Evolutionary conservation across 164 flowering plant genomes (phyloP).

Genomic region (Magnolia changhungtana): DNA sequence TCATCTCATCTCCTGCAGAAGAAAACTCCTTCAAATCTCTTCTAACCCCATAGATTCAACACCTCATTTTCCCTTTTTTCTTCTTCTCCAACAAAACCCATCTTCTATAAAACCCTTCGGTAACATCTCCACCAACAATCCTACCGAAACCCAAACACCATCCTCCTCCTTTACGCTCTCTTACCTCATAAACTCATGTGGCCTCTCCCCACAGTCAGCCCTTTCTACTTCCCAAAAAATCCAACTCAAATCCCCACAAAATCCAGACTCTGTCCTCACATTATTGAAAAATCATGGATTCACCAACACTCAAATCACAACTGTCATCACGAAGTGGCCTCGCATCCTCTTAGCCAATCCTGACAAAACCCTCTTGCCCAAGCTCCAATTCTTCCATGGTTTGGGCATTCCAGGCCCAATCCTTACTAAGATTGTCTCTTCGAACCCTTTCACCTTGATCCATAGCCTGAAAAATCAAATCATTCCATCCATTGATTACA

Average conservation of each 20-base stretch:
- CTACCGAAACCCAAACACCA: no score
- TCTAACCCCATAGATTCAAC: no score
- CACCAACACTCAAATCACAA: neutral
- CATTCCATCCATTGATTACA: neutral
- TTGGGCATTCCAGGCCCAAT: neutral
- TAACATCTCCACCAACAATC: no score
- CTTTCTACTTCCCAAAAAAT: no score
- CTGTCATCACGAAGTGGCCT: neutral
- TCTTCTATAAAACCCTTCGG: no score
- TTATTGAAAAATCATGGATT: neutral
- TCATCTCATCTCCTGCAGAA: no score
- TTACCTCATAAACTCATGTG: neutral
- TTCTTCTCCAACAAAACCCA: no score
- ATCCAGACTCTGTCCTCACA: no score
- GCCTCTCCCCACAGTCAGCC: no score
- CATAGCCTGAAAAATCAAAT: neutral
- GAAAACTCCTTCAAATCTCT: no score
- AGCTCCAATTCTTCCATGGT: neutral
- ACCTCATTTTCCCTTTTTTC: no score
- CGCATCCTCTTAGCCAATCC: neutral
- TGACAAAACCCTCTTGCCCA: neutral
- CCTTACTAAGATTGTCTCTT: neutral
- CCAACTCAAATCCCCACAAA: no score
- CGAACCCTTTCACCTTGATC: neutral
- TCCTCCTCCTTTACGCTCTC: neutral